Conservation (phyloP, 2,329 filamentous ascomycete species). For the Lecanoromycetidae sp. region DNA sequence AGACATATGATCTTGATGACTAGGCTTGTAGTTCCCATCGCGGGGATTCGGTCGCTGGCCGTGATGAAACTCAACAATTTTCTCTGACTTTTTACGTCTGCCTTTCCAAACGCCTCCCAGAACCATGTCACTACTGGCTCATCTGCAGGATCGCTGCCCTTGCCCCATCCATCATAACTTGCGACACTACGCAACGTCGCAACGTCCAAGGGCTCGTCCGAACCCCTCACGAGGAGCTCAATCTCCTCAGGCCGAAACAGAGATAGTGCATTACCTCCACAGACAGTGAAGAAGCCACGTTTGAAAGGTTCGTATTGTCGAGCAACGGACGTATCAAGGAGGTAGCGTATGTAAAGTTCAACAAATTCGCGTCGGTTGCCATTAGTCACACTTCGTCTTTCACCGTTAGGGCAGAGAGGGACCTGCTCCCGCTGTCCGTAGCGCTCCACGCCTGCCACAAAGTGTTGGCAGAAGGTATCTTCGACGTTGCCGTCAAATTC, state of each 20-base stretch:
- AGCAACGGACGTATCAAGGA: constrained; percentile 64
- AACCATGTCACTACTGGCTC: constrained; percentile 73
- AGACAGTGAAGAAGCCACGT: constrained; percentile 84
- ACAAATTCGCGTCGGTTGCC: constrained; percentile 75
- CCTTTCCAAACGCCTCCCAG: constrained; percentile 66
- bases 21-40: constrained; percentile 70
- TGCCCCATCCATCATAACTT: constrained; percentile 68
- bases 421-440: constrained; percentile 58
- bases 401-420: constrained; percentile 63
- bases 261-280: constrained; percentile 73
- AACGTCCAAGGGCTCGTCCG: constrained; percentile 72
- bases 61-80: constrained; percentile 78
- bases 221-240: constrained; percentile 73
- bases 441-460: constrained; percentile 62
- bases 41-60: constrained; percentile 79
- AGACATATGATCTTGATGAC: constrained; percentile 64
- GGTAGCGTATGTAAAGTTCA: constrained; percentile 66
- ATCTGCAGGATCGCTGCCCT: constrained; percentile 39
- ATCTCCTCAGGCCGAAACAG: constrained; percentile 87
- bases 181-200: constrained; percentile 62
- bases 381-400: constrained; percentile 67
- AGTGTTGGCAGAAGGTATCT: constrained; percentile 67
- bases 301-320: constrained; percentile 91
- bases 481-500: constrained; percentile 79
- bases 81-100: constrained; percentile 56